Evolutionary conservation across 768 basidiomycete genomes (phyloP).

Genomic region (Termitomyces sp.): DNA sequence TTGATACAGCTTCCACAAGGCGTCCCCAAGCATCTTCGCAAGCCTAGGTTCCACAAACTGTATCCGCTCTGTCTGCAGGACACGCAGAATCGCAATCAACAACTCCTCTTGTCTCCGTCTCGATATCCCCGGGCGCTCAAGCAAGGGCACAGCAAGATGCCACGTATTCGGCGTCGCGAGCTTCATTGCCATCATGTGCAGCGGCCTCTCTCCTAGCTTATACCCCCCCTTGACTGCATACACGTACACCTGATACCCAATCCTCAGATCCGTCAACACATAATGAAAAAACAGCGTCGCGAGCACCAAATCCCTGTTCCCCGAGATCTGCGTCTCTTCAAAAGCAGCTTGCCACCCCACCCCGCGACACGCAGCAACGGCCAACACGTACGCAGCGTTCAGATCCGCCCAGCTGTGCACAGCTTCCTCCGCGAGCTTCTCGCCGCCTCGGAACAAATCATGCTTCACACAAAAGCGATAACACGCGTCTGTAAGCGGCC

Average conservation of each 20-base stretch:
- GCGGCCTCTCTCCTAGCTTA: constrained; percentile 16
- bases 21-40: constrained; percentile 28
- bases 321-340: constrained; percentile 17
- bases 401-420: constrained; percentile 19
- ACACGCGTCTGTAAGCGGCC: constrained; percentile 30
- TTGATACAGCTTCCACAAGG: constrained; percentile 31
- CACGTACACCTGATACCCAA: constrained; percentile 29
- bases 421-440: constrained; percentile 10
- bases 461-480: constrained; percentile 24
- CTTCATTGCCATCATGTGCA: constrained; percentile 26
- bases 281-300: constrained; percentile 17
- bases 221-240: constrained; percentile 21
- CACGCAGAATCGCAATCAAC: constrained; percentile 31
- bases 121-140: constrained; percentile 26
- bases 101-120: constrained; percentile 28
- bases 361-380: constrained; percentile 23
- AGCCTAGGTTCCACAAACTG: constrained; percentile 23
- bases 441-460: constrained; percentile 21
- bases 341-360: constrained; percentile 25
- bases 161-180: constrained; percentile 24
- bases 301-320: constrained; percentile 23
- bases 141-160: constrained; percentile 27
- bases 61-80: constrained; percentile 29
- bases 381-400: constrained; percentile 29
- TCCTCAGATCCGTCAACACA: constrained; percentile 20